A percentile compares a stretch with the other conserved stretches of the same genome.
Evolutionary conservation across 805 yeast species (phyloP).

Genomic region (Lachancea kluyveri): DNA sequence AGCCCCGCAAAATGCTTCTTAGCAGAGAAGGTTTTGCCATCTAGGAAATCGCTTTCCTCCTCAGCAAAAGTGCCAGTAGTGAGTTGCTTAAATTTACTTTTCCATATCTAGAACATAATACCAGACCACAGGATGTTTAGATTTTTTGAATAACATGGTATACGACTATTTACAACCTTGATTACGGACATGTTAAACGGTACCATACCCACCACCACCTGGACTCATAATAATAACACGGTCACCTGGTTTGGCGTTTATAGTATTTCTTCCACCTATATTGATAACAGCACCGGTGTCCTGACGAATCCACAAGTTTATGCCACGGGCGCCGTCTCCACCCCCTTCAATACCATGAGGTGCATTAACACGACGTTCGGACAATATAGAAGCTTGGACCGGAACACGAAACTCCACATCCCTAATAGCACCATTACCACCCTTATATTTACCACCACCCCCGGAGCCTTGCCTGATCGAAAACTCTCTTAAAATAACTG

Average conservation of each 20-base stretch:
- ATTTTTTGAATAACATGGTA: too few species aligned
- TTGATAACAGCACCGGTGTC: constrained; percentile 32
- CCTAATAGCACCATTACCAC: constrained; percentile 84
- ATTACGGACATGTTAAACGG: too few species aligned
- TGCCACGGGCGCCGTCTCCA: constrained; percentile 62
- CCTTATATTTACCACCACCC: constrained; percentile 63
- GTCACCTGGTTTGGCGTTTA: constrained; percentile 53
- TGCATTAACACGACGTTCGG: constrained; percentile 76
- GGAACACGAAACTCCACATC: constrained; percentile 85
- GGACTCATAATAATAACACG: constrained; percentile 64
- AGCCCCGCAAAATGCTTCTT: too few species aligned
- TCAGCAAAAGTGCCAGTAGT: too few species aligned
- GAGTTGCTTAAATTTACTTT: too few species aligned
- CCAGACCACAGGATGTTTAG: too few species aligned
- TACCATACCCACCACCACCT: constrained; percentile 88
- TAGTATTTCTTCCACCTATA: constrained; percentile 68
- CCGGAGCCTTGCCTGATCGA: constrained; percentile 70
- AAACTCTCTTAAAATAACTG: constrained; percentile 69
- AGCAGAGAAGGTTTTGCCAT: too few species aligned
- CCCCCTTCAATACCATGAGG: constrained; percentile 90
- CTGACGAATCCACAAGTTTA: constrained; percentile 46
- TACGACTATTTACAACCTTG: too few species aligned
- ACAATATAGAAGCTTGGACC: constrained; percentile 68
- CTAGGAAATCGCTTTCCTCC: too few species aligned
- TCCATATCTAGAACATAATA: too few species aligned